These are phyloP conservation scores for Lichtheimia corymbifera DNA, from an alignment of 371 early-diverging fungal genomes.

Conservation along the genomic window DNA sequence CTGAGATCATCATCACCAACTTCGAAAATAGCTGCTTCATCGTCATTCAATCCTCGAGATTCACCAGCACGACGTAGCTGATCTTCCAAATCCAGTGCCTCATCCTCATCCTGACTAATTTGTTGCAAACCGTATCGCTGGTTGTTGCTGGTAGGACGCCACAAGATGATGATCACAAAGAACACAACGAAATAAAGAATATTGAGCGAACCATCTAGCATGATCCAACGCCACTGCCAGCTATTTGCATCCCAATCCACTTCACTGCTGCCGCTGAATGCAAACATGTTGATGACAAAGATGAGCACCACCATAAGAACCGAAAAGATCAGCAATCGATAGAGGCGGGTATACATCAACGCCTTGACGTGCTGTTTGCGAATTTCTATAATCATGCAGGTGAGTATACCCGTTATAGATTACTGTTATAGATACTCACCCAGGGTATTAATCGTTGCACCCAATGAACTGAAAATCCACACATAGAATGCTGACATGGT, in stretches of 20 bases:
- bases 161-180: slow-evolving; percentile 75
- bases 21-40: slow-evolving; percentile 65
- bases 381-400: slow-evolving; percentile 35
- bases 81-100: slow-evolving; percentile 59
- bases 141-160: slow-evolving; percentile 94
- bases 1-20: slow-evolving; percentile 62
- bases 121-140: slow-evolving; percentile 71
- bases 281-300: slow-evolving; percentile 81
- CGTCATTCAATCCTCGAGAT: slow-evolving; percentile 26
- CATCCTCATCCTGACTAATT: slow-evolving; percentile 58
- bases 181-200: slow-evolving; percentile 82
- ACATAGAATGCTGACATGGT: slow-evolving; percentile 92
- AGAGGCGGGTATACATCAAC: slow-evolving; percentile 84
- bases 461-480: slow-evolving; percentile 69
- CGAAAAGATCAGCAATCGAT: slow-evolving; percentile 75
- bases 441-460: slow-evolving; percentile 32
- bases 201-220: slow-evolving; percentile 88
- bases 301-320: slow-evolving; percentile 71
- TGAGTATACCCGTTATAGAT: background rate
- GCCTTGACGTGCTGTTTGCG: slow-evolving; percentile 88
- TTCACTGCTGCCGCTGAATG: slow-evolving; percentile 59
- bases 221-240: slow-evolving; percentile 90
- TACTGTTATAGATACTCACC: slow-evolving; percentile 9
- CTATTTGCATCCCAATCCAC: slow-evolving; percentile 71
- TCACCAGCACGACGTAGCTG: slow-evolving; percentile 50